Base-by-base conservation (phyloP, 108 stramenopile species). In the Ochromonas danica region DNA sequence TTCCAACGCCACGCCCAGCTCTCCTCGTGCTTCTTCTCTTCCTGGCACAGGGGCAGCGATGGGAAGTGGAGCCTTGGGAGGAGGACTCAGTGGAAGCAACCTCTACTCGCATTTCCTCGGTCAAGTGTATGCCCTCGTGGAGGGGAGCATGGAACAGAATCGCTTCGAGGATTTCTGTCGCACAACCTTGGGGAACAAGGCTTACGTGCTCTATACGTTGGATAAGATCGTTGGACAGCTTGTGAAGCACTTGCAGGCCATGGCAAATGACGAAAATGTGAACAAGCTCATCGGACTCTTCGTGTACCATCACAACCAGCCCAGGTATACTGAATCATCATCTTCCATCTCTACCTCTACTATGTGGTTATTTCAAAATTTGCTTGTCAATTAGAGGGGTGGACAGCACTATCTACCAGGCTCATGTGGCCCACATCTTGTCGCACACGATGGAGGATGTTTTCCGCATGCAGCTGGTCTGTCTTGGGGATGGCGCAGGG, bases 141-240 rank as follows among this genome's bases (percentile, higher is more conserved):
- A 88, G 14, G 84, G 82, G 0, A 40, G 43, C 28, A n/a, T 45
- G 1, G 82, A 83, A 42, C 62, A 75, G 31, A 36, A 31, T 30
- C 60, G 71, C 78, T 85, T 81, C 28, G 89, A 89, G 82, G 89
- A 89, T 43, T 80, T 78, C 38, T 88, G 88, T 75, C 86, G 88
- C 42, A 1, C n/a, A 14, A 78, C 86, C 1, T 31, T 87, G 3
- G 88, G 89, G 17, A 85, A 83, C 67, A 71, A 71, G 27, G 70
- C 71, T 17, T 89, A 51, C 61, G 70, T 51, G 63, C 42, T 89
- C 1, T 88, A 63, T 75, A 80, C 86, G 27, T 33, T 86, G 1
- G 88, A 89, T 60, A 87, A 87, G 82, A 30, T 88, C 43, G 62
- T 85, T 27, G 39, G 39, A 25, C 39, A 33, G 2, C 38, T 84